Conservation (phyloP, 805 yeast species). For the Starmerella stigmatis region DNA sequence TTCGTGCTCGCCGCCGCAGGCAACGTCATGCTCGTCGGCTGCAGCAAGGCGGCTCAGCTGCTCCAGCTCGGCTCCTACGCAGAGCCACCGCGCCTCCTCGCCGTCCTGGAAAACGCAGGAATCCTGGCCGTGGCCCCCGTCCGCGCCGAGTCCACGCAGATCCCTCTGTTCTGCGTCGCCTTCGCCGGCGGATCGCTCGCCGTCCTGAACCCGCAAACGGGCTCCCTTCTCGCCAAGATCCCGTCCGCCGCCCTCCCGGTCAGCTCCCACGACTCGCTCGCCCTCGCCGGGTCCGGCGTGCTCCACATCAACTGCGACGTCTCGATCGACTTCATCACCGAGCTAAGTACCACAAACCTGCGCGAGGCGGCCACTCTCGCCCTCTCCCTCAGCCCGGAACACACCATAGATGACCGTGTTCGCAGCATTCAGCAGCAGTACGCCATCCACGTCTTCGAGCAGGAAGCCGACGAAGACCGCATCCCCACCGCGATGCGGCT, state of each 20-base stretch:
- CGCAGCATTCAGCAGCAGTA: constrained; percentile 11
- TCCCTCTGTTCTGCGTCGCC: constrained; percentile 7
- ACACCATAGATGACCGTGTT: constrained; percentile 3
- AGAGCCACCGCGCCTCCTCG: not conserved
- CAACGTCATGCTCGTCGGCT: not conserved
- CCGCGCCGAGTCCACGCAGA: not conserved
- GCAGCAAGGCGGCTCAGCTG: not conserved
- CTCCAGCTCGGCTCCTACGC: not conserved
- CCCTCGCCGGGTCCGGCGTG: no score
- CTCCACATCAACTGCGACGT: not conserved
- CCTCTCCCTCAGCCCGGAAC: constrained; percentile 6
- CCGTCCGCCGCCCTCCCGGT: not conserved
- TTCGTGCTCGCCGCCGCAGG: constrained; percentile 2
- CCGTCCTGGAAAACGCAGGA: not conserved
- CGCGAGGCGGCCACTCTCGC: constrained; percentile 17
- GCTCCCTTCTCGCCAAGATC: not conserved
- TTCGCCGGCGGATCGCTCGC: not conserved
- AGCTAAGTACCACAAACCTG: not conserved
- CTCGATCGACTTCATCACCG: not conserved
- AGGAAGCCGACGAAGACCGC: constrained; percentile 5
- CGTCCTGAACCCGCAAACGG: constrained; percentile 15
- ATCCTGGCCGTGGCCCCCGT: not conserved
- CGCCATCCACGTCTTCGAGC: constrained; percentile 10
- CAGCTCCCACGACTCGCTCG: not conserved
- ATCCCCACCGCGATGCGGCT: constrained; percentile 16